Conservation (phyloP, 106 monocot genomes). For the Chionographis japonica region DNA sequence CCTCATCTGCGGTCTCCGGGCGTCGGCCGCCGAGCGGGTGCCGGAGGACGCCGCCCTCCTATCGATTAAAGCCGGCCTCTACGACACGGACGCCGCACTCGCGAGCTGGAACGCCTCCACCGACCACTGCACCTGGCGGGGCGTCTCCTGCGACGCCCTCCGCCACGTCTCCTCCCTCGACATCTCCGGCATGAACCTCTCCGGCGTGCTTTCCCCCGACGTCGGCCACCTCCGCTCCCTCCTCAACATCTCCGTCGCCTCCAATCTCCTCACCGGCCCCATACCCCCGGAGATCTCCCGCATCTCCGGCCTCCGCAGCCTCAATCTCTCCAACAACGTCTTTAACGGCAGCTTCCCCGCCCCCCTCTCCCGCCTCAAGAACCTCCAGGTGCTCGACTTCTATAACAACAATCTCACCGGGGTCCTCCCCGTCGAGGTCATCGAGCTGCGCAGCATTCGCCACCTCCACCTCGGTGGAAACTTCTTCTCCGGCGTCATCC, state of each 20-base stretch:
- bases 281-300: conserved; percentile 47
- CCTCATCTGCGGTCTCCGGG: background rate
- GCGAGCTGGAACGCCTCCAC: conserved; percentile 25
- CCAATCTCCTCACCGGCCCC: conserved; percentile 49
- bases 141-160: conserved; percentile 26
- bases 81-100: conserved; percentile 19
- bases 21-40: background rate
- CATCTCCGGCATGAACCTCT: conserved; percentile 50
- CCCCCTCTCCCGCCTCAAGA: conserved; percentile 25
- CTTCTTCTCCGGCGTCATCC: conserved; percentile 76
- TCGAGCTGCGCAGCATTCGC: conserved; percentile 30
- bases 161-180: conserved; percentile 39
- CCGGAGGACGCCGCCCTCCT: conserved; percentile 18
- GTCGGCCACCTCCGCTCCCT: conserved; percentile 28
- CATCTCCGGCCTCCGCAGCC: conserved; percentile 37
- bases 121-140: conserved; percentile 24
- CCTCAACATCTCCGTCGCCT: conserved; percentile 47
- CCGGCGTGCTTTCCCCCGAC: conserved; percentile 44
- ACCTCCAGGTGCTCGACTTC: conserved; percentile 66
- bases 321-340: conserved; percentile 85
- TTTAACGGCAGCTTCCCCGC: conserved; percentile 63
- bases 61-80: conserved; percentile 20
- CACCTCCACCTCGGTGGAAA: conserved; percentile 91
- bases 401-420: conserved; percentile 96
- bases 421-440: conserved; percentile 43